A percentile compares a stretch with the other conserved stretches of the same genome.
Conservation (phyloP, 192 early-diverging fungal species). For the Thamnidium elegans region DNA sequence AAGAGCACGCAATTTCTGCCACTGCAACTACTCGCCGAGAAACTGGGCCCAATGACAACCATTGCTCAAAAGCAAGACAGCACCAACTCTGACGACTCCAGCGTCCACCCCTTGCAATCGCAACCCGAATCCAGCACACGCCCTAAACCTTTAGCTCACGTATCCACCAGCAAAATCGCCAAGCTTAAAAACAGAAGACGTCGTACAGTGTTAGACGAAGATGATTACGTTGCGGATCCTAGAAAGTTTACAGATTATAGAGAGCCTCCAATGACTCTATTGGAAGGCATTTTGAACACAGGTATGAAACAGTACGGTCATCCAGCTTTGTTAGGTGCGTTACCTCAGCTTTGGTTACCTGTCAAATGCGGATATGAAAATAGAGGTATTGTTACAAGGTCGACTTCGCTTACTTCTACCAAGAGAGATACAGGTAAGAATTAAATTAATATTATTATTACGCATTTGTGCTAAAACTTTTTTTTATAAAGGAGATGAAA, state of each 20-base stretch:
- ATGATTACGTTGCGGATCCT: slow-evolving; percentile 59
- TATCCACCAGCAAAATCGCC: not conserved
- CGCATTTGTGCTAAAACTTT: too few relatives aligned
- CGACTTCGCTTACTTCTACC: too few relatives aligned
- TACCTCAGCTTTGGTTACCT: slow-evolving; percentile 75
- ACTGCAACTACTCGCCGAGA: slow-evolving; percentile 39
- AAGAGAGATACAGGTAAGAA: too few relatives aligned
- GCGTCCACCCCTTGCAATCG: not conserved
- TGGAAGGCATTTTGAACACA: slow-evolving; percentile 68
- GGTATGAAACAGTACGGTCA: slow-evolving; percentile 65
- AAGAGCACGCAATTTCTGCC: slow-evolving; percentile 45
- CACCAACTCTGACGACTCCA: not conserved
- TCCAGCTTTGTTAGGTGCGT: slow-evolving; percentile 60
- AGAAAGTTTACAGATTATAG: slow-evolving; percentile 68
- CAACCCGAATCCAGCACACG: not conserved
- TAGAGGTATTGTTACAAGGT: not conserved
- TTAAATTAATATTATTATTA: too few relatives aligned
- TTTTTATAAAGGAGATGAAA: too few relatives aligned
- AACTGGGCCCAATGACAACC: slow-evolving; percentile 27
- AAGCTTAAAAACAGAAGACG: not conserved
- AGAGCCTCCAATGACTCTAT: slow-evolving; percentile 70
- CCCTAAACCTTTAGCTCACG: not conserved
- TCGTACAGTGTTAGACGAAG: slow-evolving; percentile 54
- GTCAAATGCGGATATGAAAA: slow-evolving; percentile 38
- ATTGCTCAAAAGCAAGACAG: not conserved